Percentiles rank a stretch among this genome's conserved stretches.
Evolutionary conservation across 176 grass and related monocot species (phyloP).

Genomic region (Eleusine indica): DNA sequence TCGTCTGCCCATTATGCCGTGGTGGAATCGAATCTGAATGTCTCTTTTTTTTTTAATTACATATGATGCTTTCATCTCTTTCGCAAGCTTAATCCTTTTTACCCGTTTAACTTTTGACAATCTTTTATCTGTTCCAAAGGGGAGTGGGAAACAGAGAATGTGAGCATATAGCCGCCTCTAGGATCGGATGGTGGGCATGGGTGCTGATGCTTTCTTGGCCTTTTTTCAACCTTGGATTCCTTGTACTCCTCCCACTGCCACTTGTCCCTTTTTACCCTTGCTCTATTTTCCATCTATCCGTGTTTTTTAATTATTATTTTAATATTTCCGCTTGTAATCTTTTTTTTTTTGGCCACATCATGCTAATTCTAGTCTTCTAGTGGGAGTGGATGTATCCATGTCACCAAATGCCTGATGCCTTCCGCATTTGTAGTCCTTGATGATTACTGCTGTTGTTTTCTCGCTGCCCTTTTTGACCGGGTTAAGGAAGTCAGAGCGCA

Average conservation of each 20-base stretch:
- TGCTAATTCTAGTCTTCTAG: background rate
- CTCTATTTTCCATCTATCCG: background rate
- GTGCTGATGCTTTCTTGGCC: constrained; percentile 25
- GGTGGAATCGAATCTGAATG: constrained; percentile 43
- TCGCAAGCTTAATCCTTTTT: constrained; percentile 41
- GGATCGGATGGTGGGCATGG: constrained; percentile 18
- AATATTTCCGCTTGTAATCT: background rate
- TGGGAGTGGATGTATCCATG: background rate
- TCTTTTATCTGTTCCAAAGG: constrained; percentile 20
- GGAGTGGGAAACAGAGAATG: constrained; percentile 27
- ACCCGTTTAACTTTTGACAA: constrained; percentile 34
- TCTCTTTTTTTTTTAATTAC: background rate
- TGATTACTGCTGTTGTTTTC: background rate
- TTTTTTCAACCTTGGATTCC: constrained; percentile 62
- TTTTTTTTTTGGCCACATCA: background rate
- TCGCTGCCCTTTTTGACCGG: constrained; percentile 33
- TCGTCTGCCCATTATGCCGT: background rate
- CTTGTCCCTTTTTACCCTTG: constrained; percentile 6
- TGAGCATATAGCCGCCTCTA: background rate
- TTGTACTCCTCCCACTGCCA: constrained; percentile 51
- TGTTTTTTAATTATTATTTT: background rate
- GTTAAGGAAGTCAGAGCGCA: constrained; percentile 14
- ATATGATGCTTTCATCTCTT: constrained; percentile 31
- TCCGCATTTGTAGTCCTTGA: background rate
- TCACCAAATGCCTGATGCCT: background rate